These are phyloP conservation scores for Passalora sequoiae DNA, from an alignment of 2,329 filamentous ascomycete species.

Conservation along the genomic window DNA sequence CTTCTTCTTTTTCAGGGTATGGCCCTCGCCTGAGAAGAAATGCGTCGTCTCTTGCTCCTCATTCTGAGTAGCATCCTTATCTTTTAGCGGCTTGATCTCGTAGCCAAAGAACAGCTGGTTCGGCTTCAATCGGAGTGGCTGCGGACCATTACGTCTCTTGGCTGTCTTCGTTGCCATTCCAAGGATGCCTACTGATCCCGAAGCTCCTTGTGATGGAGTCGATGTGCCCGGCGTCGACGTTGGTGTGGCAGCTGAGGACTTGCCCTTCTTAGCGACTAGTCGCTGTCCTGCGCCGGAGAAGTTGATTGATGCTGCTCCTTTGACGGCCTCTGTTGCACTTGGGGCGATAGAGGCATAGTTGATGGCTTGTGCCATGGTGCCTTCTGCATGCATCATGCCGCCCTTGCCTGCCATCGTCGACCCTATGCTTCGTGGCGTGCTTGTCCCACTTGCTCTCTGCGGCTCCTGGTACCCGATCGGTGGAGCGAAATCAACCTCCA, in stretches of 20 bases:
- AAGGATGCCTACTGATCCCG: conserved; percentile 36
- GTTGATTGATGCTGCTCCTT: conserved; percentile 64
- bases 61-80: conserved; percentile 63
- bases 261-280: conserved; percentile 78
- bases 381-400: conserved; percentile 73
- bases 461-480: conserved; percentile 94
- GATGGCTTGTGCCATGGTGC: conserved; percentile 96
- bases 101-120: conserved; percentile 98
- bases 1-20: conserved; percentile 77
- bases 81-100: conserved; percentile 81
- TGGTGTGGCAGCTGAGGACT: conserved; percentile 47
- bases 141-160: conserved; percentile 68
- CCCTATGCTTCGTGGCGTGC: conserved; percentile 66
- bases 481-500: conserved; percentile 91
- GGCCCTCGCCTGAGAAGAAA: conserved; percentile 60
- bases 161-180: conserved; percentile 23
- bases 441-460: conserved; percentile 71
- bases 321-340: conserved; percentile 60
- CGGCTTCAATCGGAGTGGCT: conserved; percentile 74
- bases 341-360: conserved; percentile 91
- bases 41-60: conserved; percentile 62
- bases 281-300: conserved; percentile 77
- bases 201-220: conserved; percentile 58
- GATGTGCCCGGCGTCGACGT: conserved; percentile 25
- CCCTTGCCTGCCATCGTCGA: conserved; percentile 54